Evolutionary conservation across 306 rosid species (phyloP).

Genomic region (Mucuna pruriens): DNA sequence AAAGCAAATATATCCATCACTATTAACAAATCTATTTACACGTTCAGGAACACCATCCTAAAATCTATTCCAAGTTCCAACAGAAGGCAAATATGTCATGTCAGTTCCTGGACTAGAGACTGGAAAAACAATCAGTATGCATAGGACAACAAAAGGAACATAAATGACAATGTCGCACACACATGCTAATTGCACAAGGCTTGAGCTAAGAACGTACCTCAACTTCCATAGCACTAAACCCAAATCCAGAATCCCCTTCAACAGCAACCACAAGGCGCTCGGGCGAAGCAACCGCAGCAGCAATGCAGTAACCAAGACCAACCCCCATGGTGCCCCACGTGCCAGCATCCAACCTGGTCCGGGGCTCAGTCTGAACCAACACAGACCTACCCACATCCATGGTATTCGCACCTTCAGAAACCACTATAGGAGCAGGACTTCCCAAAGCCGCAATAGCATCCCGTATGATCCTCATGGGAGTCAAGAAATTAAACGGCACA

Average conservation of each 20-base stretch:
- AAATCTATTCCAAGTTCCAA: background rate
- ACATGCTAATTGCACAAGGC: background rate
- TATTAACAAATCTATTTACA: constrained; percentile 1
- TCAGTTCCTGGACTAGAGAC: background rate
- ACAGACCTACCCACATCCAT: constrained; percentile 58
- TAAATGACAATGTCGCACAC: background rate
- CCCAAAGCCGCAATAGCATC: constrained; percentile 48
- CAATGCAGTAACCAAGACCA: constrained; percentile 97
- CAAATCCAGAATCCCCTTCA: constrained; percentile 97
- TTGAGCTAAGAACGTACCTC: constrained; percentile 62
- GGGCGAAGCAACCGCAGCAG: constrained; percentile 89
- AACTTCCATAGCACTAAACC: constrained; percentile 97
- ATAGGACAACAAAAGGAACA: background rate
- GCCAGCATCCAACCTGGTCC: constrained; percentile 62
- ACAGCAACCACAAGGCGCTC: constrained; percentile 84
- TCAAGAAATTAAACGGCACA: constrained; percentile 73
- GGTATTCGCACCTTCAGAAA: constrained; percentile 56
- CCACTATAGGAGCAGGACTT: constrained; percentile 51
- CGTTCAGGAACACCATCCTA: constrained; percentile 18
- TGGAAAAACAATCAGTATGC: background rate
- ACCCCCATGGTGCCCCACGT: constrained; percentile 82
- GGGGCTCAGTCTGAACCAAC: constrained; percentile 61
- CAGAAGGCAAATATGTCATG: background rate
- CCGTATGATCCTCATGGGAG: constrained; percentile 58
- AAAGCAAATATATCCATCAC: background rate